phyloP scores from a whole-genome alignment of 179 eudicot species.

The Nepenthes alata region DNA sequence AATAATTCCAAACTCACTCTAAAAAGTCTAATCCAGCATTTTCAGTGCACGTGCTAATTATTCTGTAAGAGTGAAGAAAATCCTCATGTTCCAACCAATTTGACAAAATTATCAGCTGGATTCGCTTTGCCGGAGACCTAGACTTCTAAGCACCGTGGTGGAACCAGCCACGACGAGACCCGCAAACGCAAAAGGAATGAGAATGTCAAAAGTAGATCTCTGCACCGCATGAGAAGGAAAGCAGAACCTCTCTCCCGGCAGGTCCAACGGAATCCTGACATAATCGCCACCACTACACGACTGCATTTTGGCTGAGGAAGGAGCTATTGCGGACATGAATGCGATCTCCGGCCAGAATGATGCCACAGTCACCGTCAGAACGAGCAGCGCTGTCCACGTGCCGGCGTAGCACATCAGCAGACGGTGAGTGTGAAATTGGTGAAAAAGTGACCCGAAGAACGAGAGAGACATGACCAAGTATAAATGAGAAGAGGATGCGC shows the following conservation, averaged over 20 bases:
- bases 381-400: conserved; percentile 3
- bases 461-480: background rate
- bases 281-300: background rate
- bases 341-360: conserved; percentile 6
- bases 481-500: background rate
- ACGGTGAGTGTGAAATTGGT: background rate
- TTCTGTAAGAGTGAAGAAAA: too few relatives aligned
- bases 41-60: too few relatives aligned
- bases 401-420: conserved; percentile 3
- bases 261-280: conserved; percentile 8
- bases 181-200: conserved; percentile 7
- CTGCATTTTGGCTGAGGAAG: conserved; percentile 3
- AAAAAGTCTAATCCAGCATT: too few relatives aligned
- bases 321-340: conserved; percentile 3
- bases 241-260: conserved; percentile 9
- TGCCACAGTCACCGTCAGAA: conserved; percentile 7
- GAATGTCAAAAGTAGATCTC: conserved; percentile 5
- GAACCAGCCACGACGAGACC: conserved; percentile 6
- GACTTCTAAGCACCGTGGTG: conserved; percentile 2
- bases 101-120: too few relatives aligned
- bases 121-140: background rate
- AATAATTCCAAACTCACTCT: too few relatives aligned
- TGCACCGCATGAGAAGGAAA: conserved; percentile 5
- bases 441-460: conserved; percentile 1
- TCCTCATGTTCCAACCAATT: too few relatives aligned